Percentiles rank a stretch among this genome's conserved stretches.
These are phyloP conservation scores for Pleurotus eryngii DNA, from an alignment of 768 basidiomycete species.

Conservation along the genomic window DNA sequence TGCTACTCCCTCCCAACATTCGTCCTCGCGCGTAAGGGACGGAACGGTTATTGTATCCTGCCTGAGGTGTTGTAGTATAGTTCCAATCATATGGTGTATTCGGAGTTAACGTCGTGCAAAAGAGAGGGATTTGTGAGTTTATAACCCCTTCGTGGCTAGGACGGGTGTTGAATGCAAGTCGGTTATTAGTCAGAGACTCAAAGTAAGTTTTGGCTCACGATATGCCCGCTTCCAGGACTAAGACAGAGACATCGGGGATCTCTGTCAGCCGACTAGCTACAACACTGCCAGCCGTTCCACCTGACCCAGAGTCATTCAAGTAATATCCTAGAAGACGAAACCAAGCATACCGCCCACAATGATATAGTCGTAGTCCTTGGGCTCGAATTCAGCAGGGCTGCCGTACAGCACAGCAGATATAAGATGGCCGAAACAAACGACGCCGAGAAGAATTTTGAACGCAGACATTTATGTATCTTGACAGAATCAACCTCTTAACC, in stretches of 20 bases:
- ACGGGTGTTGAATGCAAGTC: background rate
- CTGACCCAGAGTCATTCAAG: background rate
- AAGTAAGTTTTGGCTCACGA: background rate
- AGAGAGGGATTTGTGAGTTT: conserved; percentile 1
- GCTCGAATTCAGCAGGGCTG: background rate
- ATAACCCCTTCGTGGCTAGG: conserved; percentile 1
- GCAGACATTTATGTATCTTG: background rate
- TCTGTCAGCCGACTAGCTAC: conserved; percentile 6
- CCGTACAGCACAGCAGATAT: background rate
- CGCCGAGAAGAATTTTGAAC: background rate
- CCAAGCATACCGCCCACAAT: conserved; percentile 4
- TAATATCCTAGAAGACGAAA: background rate
- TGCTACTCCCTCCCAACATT: conserved; percentile 16
- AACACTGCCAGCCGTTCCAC: conserved; percentile 7
- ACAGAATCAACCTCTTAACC: too few species aligned
- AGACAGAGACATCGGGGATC: background rate
- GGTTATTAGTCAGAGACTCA: background rate
- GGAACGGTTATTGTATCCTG: conserved; percentile 11
- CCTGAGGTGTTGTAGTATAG: conserved; percentile 17
- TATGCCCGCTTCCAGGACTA: conserved; percentile 6
- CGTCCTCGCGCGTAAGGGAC: conserved; percentile 16
- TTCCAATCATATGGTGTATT: conserved; percentile 15
- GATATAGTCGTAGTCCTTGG: conserved; percentile 5
- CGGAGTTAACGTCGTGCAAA: background rate
- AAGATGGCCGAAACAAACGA: background rate